Conservation (phyloP, 345 rosid genomes). For the Leavenworthia alabamica region DNA sequence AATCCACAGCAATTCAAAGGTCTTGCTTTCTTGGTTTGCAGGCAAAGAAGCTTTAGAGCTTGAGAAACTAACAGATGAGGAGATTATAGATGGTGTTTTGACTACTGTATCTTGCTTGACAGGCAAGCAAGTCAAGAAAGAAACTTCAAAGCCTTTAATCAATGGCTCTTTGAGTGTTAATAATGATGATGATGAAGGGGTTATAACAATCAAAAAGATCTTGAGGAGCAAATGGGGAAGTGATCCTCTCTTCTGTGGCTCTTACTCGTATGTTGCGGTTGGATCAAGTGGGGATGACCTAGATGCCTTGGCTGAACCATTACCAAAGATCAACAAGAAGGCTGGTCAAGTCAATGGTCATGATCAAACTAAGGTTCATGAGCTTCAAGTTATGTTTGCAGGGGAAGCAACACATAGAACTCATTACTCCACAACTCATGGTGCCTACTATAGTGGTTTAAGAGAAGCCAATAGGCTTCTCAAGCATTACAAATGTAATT, state of each 20-base stretch:
- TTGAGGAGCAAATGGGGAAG: constrained; percentile 87
- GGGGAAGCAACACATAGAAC: constrained; percentile 98
- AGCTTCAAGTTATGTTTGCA: constrained; percentile 82
- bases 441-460: constrained; percentile 90
- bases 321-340: constrained; percentile 42
- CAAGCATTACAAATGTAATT: constrained; percentile 59
- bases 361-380: constrained; percentile 15
- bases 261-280: constrained; percentile 76
- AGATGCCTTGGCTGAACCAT: constrained; percentile 78
- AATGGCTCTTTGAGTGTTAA: constrained; percentile 53
- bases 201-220: constrained; percentile 39
- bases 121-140: constrained; percentile 26
- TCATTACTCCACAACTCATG: constrained; percentile 95
- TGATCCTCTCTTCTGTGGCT: constrained; percentile 83
- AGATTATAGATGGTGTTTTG: constrained; percentile 59
- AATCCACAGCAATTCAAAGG: constrained; percentile 59
- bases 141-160: constrained; percentile 3
- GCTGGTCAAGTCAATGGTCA: constrained; percentile 16
- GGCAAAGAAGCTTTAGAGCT: constrained; percentile 92
- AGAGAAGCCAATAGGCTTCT: constrained; percentile 97
- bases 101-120: constrained; percentile 51
- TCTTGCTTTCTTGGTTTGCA: constrained; percentile 87
- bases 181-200: constrained; percentile 28
- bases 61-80: constrained; percentile 64
- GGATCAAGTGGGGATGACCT: constrained; percentile 91